Evolutionary conservation across 768 basidiomycete species (phyloP).

Genomic region (Nidularia pulvinata): DNA sequence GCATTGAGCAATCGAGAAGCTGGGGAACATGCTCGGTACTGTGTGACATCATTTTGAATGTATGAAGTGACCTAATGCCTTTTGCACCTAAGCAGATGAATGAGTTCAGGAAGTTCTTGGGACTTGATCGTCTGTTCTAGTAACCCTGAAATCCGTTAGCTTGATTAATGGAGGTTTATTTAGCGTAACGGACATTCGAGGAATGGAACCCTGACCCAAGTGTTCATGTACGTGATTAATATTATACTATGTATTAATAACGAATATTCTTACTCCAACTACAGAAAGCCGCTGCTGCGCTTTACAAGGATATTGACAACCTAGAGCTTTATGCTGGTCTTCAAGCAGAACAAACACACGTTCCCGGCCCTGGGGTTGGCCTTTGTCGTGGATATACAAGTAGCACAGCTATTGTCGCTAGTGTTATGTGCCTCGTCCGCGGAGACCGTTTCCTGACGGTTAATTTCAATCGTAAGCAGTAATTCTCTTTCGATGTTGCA

Average conservation of each 20-base stretch:
- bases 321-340: slow-evolving; percentile 79
- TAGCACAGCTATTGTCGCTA: slow-evolving; percentile 78
- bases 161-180: not conserved
- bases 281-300: slow-evolving; percentile 59
- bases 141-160: not conserved
- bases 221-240: slow-evolving; percentile 44
- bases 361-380: slow-evolving; percentile 65
- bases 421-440: slow-evolving; percentile 73
- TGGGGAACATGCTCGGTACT: slow-evolving; percentile 70
- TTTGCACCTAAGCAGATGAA: slow-evolving; percentile 46
- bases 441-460: slow-evolving; percentile 81
- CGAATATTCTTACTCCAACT: not conserved
- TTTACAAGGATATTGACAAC: slow-evolving; percentile 76
- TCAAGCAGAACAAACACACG: slow-evolving; percentile 74
- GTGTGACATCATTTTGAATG: not conserved
- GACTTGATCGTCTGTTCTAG: slow-evolving; percentile 56
- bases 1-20: slow-evolving; percentile 61
- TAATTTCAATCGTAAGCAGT: slow-evolving; percentile 74
- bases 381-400: slow-evolving; percentile 84
- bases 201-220: slow-evolving; percentile 71
- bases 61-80: not conserved
- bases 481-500: not conserved
- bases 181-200: slow-evolving; percentile 61
- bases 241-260: no score
- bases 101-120: slow-evolving; percentile 73